Base-by-base conservation (phyloP, 1,284 basidiomycete species). In the Fomitopsis palustris region DNA sequence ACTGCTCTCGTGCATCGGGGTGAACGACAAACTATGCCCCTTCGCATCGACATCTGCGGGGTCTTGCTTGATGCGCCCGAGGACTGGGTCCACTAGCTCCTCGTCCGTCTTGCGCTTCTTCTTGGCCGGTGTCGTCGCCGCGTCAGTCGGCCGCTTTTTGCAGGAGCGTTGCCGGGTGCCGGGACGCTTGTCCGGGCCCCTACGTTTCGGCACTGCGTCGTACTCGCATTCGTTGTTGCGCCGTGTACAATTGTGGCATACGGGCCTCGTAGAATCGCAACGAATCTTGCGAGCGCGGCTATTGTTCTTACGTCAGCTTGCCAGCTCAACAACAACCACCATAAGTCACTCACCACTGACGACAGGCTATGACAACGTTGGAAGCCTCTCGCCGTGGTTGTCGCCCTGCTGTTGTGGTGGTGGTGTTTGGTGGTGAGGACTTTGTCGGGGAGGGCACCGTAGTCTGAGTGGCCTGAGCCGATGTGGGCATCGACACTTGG, bases 131-230 rank as follows among this genome's bases (percentile, higher is more conserved):
- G 80, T 75, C 57, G 70, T 75, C 61, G 70, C 67, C 33, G 81
- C 81, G 64, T 87, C 86, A 29, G 81, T 71, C 57, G 83, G 81
- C 58, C 87, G 79, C 77, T 88, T 90, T 82, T 91, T 91, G 81
- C 86, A 90, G 59, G 86, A 87, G 65, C 89, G 81, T 72, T 90
- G 88, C 61, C 90, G 81, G 63, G 88, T 91, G 27, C 89, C 90
- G 61, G 90, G 90, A 67, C 82, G 82, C 75, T 91, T 92, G 79
- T 92, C 90, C 62, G 90, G 90, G 5, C 90, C 90, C 58, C 90
- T 82, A 59, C 90, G 84, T 74, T 88, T 90, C 65, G 90, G 90
- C 43, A 82, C 86, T 35, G 83, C 77, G 70, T 92, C 90, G 72
- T 92, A 92, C 72, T 86, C 82, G 74, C 88, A 91, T 58, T 81